Conservation (phyloP, 148 eudicot species). For the Rhododendron henanense region DNA sequence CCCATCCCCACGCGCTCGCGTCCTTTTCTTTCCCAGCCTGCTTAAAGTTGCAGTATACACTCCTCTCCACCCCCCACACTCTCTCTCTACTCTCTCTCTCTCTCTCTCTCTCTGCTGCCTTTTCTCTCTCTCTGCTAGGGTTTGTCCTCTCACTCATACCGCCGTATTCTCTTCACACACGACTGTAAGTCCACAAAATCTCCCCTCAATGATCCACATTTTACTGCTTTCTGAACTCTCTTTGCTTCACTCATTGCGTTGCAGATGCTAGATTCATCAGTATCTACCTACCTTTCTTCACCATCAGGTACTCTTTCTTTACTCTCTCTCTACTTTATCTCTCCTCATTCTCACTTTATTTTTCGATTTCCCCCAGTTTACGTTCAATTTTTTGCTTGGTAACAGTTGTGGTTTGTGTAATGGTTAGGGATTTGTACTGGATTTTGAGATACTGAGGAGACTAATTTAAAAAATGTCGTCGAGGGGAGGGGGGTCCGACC, state of each 20-base stretch:
- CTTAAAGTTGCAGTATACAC: neutral
- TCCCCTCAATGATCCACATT: neutral
- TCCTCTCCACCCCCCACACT: neutral
- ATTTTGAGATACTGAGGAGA: neutral
- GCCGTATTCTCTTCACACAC: neutral
- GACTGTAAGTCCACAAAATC: neutral
- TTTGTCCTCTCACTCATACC: neutral
- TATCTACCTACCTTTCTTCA: neutral
- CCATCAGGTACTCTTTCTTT: neutral
- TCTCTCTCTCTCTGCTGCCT: neutral
- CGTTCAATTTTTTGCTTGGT: neutral
- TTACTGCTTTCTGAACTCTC: neutral
- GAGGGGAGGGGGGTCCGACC: constrained; percentile 52
- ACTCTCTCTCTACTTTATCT: neutral
- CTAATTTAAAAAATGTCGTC: constrained; percentile 25
- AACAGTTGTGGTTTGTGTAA: neutral
- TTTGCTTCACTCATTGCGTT: neutral
- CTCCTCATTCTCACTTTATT: neutral
- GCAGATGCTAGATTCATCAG: constrained; percentile 7
- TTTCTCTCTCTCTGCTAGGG: neutral
- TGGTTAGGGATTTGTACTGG: neutral
- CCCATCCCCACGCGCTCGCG: neutral
- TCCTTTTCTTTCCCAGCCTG: neutral
- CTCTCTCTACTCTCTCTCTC: neutral
- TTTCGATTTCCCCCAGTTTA: neutral